Percentiles rank a stretch among this genome's conserved stretches.
Evolutionary conservation across 108 stramenopile species (phyloP).

Genomic region (Mediolabrus comicus): DNA sequence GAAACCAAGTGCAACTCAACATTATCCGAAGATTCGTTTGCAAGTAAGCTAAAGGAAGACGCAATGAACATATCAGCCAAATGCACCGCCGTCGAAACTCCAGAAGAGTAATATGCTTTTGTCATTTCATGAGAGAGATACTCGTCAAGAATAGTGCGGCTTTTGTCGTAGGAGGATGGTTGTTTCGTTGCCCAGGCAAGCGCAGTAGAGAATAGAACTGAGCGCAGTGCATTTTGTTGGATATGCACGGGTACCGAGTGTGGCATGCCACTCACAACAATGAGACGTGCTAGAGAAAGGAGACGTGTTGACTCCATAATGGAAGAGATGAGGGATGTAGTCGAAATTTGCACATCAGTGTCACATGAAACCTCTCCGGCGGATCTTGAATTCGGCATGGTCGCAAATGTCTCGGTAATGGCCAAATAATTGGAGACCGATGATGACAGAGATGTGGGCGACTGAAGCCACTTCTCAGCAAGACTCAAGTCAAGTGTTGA

Average conservation of each 20-base stretch:
- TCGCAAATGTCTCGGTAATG: background rate
- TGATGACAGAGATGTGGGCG: constrained; percentile 18
- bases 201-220: constrained; percentile 30
- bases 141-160: constrained; percentile 31
- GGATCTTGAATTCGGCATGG: background rate
- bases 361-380: background rate
- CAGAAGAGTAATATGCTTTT: background rate
- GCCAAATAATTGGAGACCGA: constrained; percentile 13
- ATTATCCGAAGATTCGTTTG: background rate
- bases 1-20: background rate
- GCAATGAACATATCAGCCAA: constrained; percentile 16
- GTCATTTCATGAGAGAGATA: constrained; percentile 4
- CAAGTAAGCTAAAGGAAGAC: constrained; percentile 2
- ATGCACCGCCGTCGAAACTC: constrained; percentile 1
- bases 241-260: constrained; percentile 2
- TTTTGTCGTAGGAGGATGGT: constrained; percentile 8
- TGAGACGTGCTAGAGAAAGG: constrained; percentile 28
- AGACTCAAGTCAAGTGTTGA: constrained; percentile 10
- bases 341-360: constrained; percentile 5
- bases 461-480: constrained; percentile 31
- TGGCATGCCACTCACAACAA: constrained; percentile 20
- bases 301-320: constrained; percentile 24
- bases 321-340: constrained; percentile 13
- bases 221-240: constrained; percentile 24
- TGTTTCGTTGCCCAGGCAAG: constrained; percentile 40